Base-by-base conservation (phyloP, 2,329 filamentous ascomycete genomes). In the Pseudomassariella vexata region DNA sequence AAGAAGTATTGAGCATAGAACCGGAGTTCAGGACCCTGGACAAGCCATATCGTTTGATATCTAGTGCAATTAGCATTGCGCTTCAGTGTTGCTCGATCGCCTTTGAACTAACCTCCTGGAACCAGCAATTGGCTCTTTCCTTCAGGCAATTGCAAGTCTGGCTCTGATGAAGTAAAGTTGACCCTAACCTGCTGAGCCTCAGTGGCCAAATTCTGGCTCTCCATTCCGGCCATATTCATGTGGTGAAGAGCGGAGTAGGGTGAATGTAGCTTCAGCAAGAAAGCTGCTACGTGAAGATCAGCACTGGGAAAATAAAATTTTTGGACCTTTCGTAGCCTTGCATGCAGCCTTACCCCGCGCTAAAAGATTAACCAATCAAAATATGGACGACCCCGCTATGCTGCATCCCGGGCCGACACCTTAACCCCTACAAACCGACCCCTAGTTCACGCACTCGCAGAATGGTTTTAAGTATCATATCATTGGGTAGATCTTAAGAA, bases 1-100 rank as follows among this genome's bases (percentile, higher is more conserved):
- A 63, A 18, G 68, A 53, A 27, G 76, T 81, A 53, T 72, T 68
- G 56, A 84, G 77, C 72, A 84, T 81, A 20, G 76, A 76, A 65
- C 79, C 75, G 48, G 79, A 82, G 59, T 84, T 84, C 53, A 84
- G 68, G 39, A 84, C 77, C 37, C 78, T 71, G 12, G 79, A 83
- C 33, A 84, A 67, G 46, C 77, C 79, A 73, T 82, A 82, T 50
- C 79, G 73, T 53, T 78, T 76, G 47, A 83, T 76, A 45, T 81
- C 78, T 76, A 39, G 9, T n/a, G 12, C 32, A 21, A 37, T 12
- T 18, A 34, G 32, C 19, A 34, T 8, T 44, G 35, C 42, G 35
- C 23, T 32, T n/a, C n/a, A n/a, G n/a, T n/a, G n/a, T n/a, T n/a
- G n/a, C n/a, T n/a, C n/a, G n/a, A n/a, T 18, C 5, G 11, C 19